Base-by-base conservation (phyloP, 2,329 filamentous ascomycete genomes). In the Aspergillus neoniger region DNA sequence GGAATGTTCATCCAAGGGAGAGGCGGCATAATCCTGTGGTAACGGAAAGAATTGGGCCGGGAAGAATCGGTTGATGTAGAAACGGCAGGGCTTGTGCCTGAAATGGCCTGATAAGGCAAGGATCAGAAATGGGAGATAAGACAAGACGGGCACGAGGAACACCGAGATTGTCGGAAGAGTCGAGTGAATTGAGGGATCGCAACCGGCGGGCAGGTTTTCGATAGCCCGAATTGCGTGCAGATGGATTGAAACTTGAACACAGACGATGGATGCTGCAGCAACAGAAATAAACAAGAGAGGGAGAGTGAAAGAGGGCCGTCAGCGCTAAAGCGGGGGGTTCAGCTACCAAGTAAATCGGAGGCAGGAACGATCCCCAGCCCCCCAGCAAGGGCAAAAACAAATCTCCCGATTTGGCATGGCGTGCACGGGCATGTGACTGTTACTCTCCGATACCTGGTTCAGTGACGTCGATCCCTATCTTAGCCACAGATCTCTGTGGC, bases 391-490 rank as follows among this genome's bases (percentile, higher is more conserved):
- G 63, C 50, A 63, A 72, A 73, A 76, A 77, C 75, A 77, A 77
- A 76, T 76, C 72, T 77, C 75, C 72, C 64, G 57, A 75, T 73
- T 50, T n/a, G 73, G 75, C 55, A 70, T 67, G 63, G 70, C 58
- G 67, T 30, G 67, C 55, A 50, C 61, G 12, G 60, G 70, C 68
- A 71, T 64, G 68, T 70, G 65, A 68, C 63, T 59, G 59, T 60
- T 62, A 36, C 32, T 63, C 67, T 60, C 61, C 43, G 49, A 58
- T 63, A n/a, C 21, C 25, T 61, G 38, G 51, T 61, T 59, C 54
- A 58, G 57, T 62, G 63, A 63, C 57, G 62, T 61, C 67, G 67
- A 72, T 71, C 68, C 14, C 19, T 48, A 25, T 32, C 19, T 53
- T 62, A 66, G 63, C 63, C 63, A 64, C 62, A 19, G n/a, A 5